Base-by-base conservation (phyloP, 768 basidiomycete genomes). In the Strobilomyces dryophilus region DNA sequence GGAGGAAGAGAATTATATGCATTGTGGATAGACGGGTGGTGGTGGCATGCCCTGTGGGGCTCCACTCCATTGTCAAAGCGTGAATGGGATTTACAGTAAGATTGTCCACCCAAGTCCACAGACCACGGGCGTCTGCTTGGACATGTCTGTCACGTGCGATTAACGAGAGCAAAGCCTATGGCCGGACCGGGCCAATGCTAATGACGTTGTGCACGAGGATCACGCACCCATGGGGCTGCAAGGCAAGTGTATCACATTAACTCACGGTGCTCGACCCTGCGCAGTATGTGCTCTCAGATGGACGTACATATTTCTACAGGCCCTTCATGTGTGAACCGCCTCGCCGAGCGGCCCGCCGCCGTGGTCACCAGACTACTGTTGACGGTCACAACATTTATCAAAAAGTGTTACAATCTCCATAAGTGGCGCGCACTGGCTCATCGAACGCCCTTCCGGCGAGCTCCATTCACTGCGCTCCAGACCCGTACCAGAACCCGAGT, bases 141-240 rank as follows among this genome's bases (percentile, higher is more conserved):
- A 9, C 47, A 55, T 36, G 60, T 49, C 27, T n/a, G 52, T 61
- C 60, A 58, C 54, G 56, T 58, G 60, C 47, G 24, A 52, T 18
- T 49, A 24, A 26, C 14, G 4, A 34, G 24, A 24, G 2, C 24
- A 24, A 24, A 4, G 24, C 24, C 24, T 10, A 31, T 10, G 8
- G 31, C 31, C 11, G 24, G 24, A 24, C 24, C 24, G 24, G 24
- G 24, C 24, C 24, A 24, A 4, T 24, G 24, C 4, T 12, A 32
- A 9, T 32, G 9, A 6, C 8, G 34, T 34, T 15, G 4, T 12
- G 34, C 5, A 34, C 34, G 11, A 34, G 14, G 14, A 34, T 15
- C 14, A 34, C 4, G 24, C 24, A 24, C 4, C 24, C 24, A 24
- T 15, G 34, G 34, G 34, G 3, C 14, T 4, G 2, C 34, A 9